A percentile compares a stretch with the other conserved stretches of the same genome.
These are phyloP conservation scores for Priceomyces haplophilus DNA, from an alignment of 805 yeast species.

Conservation along the genomic window DNA sequence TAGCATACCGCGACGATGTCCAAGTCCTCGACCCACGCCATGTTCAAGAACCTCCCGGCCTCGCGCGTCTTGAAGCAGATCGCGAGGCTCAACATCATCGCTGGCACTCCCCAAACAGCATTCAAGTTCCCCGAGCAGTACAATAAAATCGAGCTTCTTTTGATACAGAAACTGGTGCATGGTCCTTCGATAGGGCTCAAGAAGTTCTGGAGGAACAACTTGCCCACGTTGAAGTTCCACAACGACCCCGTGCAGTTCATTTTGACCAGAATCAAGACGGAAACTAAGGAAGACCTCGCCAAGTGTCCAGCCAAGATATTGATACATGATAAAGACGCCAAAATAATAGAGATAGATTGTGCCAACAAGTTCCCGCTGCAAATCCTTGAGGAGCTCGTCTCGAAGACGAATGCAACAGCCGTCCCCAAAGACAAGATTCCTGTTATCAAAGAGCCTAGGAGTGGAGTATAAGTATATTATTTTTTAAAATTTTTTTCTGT, in stretches of 20 bases:
- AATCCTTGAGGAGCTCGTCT: conserved; percentile 57
- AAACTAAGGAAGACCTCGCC: conserved; percentile 38
- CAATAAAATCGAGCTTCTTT: conserved; percentile 47
- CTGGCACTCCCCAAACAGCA: conserved; percentile 46
- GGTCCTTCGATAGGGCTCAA: conserved; percentile 65
- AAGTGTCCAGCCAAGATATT: conserved; percentile 47
- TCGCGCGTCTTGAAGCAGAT: conserved; percentile 46
- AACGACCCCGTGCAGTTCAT: conserved; percentile 68
- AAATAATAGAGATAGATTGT: conserved; percentile 49
- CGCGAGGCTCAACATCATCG: conserved; percentile 47
- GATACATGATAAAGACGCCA: conserved; percentile 38
- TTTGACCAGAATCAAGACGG: conserved; percentile 52
- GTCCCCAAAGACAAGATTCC: conserved; percentile 49
- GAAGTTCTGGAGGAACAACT: conserved; percentile 68
- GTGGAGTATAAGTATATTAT: not conserved
- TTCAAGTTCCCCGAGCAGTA: conserved; percentile 23
- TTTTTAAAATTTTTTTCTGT: too few relatives aligned
- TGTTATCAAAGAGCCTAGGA: conserved; percentile 7
- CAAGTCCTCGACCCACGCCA: conserved; percentile 6
- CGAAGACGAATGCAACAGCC: conserved; percentile 47
- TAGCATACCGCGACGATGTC: too few relatives aligned
- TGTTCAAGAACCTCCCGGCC: conserved; percentile 18
- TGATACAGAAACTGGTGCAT: conserved; percentile 41
- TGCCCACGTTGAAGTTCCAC: conserved; percentile 79
- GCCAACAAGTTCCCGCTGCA: conserved; percentile 45